Percentiles rank a stretch among this genome's conserved stretches.
Conservation (phyloP, 441 rosid species). For the Lepidium campestre region DNA sequence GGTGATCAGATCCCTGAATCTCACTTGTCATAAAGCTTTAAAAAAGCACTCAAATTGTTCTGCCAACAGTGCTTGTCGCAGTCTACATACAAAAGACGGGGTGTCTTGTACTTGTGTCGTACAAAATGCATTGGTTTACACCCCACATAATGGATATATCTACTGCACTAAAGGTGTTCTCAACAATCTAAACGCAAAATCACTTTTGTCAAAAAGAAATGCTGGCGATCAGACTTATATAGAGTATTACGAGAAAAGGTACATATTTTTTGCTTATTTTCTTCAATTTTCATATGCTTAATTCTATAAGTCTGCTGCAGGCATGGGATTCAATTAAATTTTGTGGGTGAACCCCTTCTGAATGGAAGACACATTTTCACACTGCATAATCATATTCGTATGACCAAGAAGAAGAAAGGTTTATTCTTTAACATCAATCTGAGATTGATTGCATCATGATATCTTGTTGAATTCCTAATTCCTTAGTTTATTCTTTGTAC, state of each 20-base stretch:
- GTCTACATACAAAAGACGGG: slow-evolving; percentile 49
- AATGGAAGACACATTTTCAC: slow-evolving; percentile 53
- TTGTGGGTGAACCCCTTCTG: slow-evolving; percentile 40
- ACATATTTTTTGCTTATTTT: not conserved
- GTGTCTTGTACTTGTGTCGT: slow-evolving; percentile 46
- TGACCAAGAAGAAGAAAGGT: slow-evolving; percentile 52
- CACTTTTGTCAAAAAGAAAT: slow-evolving; percentile 39
- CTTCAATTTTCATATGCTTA: not conserved
- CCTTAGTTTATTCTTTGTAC: not conserved
- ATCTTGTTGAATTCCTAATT: not conserved
- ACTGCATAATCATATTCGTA: slow-evolving; percentile 42
- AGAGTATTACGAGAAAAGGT: slow-evolving; percentile 50
- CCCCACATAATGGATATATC: slow-evolving; percentile 64
- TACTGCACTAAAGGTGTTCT: slow-evolving; percentile 52
- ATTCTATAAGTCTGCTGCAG: slow-evolving; percentile 34
- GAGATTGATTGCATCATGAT: not conserved
- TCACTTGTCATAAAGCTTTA: slow-evolving; percentile 22
- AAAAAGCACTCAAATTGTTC: slow-evolving; percentile 34
- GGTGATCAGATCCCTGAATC: slow-evolving; percentile 35
- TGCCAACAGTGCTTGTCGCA: slow-evolving; percentile 23
- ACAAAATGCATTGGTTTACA: slow-evolving; percentile 57
- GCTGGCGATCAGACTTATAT: slow-evolving; percentile 41
- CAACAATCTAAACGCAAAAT: slow-evolving; percentile 42
- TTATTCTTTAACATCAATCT: not conserved
- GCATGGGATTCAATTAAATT: slow-evolving; percentile 38